Base-by-base conservation (phyloP, 2,329 filamentous ascomycete genomes). In the Xylariomycetidae sp. region DNA sequence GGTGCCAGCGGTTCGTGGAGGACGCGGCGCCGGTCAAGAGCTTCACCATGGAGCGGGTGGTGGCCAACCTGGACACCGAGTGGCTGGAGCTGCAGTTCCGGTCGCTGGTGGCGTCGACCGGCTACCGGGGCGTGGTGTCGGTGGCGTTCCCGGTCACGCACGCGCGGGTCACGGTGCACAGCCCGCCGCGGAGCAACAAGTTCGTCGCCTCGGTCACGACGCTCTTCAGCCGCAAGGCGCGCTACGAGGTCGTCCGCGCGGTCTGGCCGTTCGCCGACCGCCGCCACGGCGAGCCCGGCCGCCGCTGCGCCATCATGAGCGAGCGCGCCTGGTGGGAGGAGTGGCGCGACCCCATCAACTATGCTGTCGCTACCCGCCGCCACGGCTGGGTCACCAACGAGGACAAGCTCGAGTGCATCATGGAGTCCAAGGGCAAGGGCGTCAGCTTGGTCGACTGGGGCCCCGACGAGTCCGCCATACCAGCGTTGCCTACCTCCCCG, bases 251-350 rank as follows among this genome's bases (percentile, higher is more conserved):
- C 3, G 61, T 72, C 30, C 71, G 73, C 48, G 61, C 65, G 1
- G 64, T 76, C 1, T 77, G 73, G 72, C 73, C 72, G 4, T 76
- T 74, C 53, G 72, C 72, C 2, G 69, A 68, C 41, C 57, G 60
- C 4, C 58, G 51, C 47, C 65, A 55, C 43, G 69, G 58, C 24
- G 68, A 68, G 40, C 50, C 41, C n/a, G 64, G 50, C 10, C 61
- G 67, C 30, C 53, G 52, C 32, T 74, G 64, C 42, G 59, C 61
- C 3, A 69, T 76, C n/a, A 69, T 74, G 51, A 70, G 62, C 37
- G 72, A 77, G 52, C 70, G 73, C 48, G 61, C 59, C 3, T 76
- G 72, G 72, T 76, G 71, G 66, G 57, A 58, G 31, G 66, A 69
- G 42, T 73, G 68, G 68, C 64, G 55, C 35, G 63, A 67, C 38